Base-by-base conservation (phyloP, 345 rosid genomes). In the Angophora floribunda region DNA sequence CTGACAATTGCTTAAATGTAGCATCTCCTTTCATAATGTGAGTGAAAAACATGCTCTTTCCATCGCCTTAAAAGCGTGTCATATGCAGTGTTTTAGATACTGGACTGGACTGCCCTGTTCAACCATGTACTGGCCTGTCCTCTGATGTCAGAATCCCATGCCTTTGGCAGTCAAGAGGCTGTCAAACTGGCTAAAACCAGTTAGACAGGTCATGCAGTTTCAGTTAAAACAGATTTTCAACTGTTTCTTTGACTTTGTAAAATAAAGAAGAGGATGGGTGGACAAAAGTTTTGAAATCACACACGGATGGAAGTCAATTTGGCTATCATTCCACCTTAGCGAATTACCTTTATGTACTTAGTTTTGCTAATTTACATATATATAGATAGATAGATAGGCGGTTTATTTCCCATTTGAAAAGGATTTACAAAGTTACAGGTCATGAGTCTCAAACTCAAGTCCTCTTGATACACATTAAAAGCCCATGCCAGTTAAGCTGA, bases 161-260 rank as follows among this genome's bases (percentile, higher is more conserved):
- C 80, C 80, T 70, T 45, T 70, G 80, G 45, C 4, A 3, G 80
- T 70, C 47, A 32, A 32, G 45, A 70, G 80, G 24, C 45, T 5
- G 80, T 70, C 13, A 2, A 32, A 70, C 24, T 17, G 80, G 80
- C 24, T 70, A 45, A 70, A 5, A 70, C 80, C 80, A 32, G 80
- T 17, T 88, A 90, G 93, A 75, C 87, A 88, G 63, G 87, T 61
- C 52, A 88, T 12, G 95, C 47, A 70, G 80, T 70, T 70, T 70
- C 2, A 32, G 45, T 70, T 70, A 17, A 32, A 70, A 70, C 80
- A 36, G 80, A 36, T 32, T 36, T 70, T 32, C 80, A 70, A 70
- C 11, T 7, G 1, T 12, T 70, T 70, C 45, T 32, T 36, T 70
- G 80, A 70, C 80, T 70, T 70, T 32, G 9, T 70, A 32, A 32